phyloP scores from a whole-genome alignment of 2,329 filamentous ascomycete genomes.

The Phoma sp. region DNA sequence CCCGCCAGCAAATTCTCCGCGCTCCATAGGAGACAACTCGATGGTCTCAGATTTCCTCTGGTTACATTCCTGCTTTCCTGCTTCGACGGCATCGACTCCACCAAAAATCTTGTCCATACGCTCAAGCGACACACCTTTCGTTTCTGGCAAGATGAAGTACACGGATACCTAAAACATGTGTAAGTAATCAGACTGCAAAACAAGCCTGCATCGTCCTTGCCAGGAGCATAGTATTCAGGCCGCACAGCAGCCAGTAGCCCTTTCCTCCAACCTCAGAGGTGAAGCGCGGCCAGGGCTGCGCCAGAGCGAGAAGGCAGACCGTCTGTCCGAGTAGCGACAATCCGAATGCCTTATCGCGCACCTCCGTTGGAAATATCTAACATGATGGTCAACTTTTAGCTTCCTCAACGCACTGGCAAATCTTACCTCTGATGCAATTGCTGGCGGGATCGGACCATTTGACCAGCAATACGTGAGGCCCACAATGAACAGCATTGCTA shows the following conservation, averaged over 20 bases:
- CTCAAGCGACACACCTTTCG: slow-evolving; percentile 32
- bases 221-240: slow-evolving; percentile 8
- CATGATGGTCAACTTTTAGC: too few relatives aligned
- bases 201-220: background rate
- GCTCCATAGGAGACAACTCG: background rate
- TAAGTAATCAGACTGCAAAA: background rate
- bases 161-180: slow-evolving; percentile 7
- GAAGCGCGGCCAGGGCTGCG: slow-evolving; percentile 12
- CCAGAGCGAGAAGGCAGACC: slow-evolving; percentile 4
- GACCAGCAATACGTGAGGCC: slow-evolving; percentile 13
- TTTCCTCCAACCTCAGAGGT: slow-evolving; percentile 8
- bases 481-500: slow-evolving; percentile 14
- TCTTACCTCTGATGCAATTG: slow-evolving; percentile 9
- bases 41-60: background rate
- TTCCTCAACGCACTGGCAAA: background rate
- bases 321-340: slow-evolving; percentile 14
- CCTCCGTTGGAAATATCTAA: slow-evolving; percentile 7
- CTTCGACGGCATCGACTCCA: slow-evolving; percentile 9
- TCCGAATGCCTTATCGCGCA: slow-evolving; percentile 9
- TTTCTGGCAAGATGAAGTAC: slow-evolving; percentile 33
- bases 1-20: background rate
- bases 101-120: slow-evolving; percentile 36
- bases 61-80: background rate
- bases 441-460: slow-evolving; percentile 12
- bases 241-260: slow-evolving; percentile 12